phyloP scores from a whole-genome alignment of 345 rosid species.

The Tarenaya hassleriana region DNA sequence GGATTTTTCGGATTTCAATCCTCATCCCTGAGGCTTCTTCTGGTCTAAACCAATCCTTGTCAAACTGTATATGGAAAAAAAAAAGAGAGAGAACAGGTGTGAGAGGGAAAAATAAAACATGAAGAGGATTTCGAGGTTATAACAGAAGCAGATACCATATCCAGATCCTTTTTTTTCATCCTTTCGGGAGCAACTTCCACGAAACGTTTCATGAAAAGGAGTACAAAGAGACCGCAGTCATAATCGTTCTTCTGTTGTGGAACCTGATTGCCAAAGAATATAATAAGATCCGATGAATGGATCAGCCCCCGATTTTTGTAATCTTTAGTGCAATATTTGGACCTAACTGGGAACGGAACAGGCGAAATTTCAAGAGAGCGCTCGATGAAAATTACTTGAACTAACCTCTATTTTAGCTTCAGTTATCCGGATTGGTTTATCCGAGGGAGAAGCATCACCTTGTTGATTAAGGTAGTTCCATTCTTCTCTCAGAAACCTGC shows the following conservation, averaged over 20 bases:
- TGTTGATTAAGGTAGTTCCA: constrained; percentile 57
- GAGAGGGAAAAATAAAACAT: no score
- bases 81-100: constrained; percentile 4
- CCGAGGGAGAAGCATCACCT: constrained; percentile 36
- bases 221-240: constrained; percentile 91
- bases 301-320: no score
- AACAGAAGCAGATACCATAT: constrained; percentile 46
- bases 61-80: constrained; percentile 44
- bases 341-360: not conserved
- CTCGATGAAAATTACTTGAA: constrained; percentile 2
- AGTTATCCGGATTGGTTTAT: constrained; percentile 52
- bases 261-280: constrained; percentile 44
- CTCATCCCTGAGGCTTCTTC: constrained; percentile 83
- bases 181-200: constrained; percentile 78
- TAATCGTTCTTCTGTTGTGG: constrained; percentile 92
- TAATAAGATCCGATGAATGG: not conserved
- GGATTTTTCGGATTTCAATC: constrained; percentile 47
- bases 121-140: not conserved
- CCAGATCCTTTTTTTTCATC: constrained; percentile 63
- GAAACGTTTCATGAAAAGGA: constrained; percentile 79
- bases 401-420: constrained; percentile 46
- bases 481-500: constrained; percentile 71
- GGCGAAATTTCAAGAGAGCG: not conserved
- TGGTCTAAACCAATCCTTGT: constrained; percentile 80
- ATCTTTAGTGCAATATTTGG: not conserved